Base-by-base conservation (phyloP, 164 flowering plant species). In the Chimonanthus praecox region DNA sequence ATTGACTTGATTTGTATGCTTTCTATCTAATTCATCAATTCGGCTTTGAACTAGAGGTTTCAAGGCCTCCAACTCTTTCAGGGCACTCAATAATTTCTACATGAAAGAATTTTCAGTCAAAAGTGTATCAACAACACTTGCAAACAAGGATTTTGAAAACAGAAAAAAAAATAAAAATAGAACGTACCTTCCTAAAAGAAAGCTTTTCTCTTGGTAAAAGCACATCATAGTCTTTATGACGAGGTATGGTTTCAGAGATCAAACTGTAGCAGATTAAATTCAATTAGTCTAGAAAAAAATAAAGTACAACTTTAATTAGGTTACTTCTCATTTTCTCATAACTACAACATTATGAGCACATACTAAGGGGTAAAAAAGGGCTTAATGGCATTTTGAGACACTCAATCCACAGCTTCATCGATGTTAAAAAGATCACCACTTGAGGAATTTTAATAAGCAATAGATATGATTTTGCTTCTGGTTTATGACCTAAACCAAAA, bases 231-330 rank as follows among this genome's bases (percentile, higher is more conserved):
- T 92, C 98, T 75, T 84, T 86, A 85, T 95, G 99, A 74, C 83
- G 61, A 68, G 99, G 98, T 79, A 95, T 92, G 44, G 99, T 95
- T 81, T 95, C 98, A 43, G 86, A 68, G 10, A 86, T 86, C 89
- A 95, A 84, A 82, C 99, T 95, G 83, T 78, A 83, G 67, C 44
- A 79, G 49, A 77, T 60, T 58, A 78, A 78, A 69, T n/a, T n/a
- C 5, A 20, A 70, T 72, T 62, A 73, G 63, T 46, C n/a, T 47
- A 15, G 18, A 8, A 47, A 33, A 33, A 33, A 33, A 33, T 33
- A 33, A 33, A 33, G 33, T 33, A 33, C 33, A 33, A 33, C 33
- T 33, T 33, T 33, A 33, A 33, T 33, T 33, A 33, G 33, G 33
- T 33, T 1, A 33, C 33, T 33, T 33, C 33, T 33, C 33, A 33